Evolutionary conservation across 1,284 basidiomycete genomes (phyloP), one percentile per base, ranked within the genome.

Genomic region (Trichosporon ovoides): DNA sequence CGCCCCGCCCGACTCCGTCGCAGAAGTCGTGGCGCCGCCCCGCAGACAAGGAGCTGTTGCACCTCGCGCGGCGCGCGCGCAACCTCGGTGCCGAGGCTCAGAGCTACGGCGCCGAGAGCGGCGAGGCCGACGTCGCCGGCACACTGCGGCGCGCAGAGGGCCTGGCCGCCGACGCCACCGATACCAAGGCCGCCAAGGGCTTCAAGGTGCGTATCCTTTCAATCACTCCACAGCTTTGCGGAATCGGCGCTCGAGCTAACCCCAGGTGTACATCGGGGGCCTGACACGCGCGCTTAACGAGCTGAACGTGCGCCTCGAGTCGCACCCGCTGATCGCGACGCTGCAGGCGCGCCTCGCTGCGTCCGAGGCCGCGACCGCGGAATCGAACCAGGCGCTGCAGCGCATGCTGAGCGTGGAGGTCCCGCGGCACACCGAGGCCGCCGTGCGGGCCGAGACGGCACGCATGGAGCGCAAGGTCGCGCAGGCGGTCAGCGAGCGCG

Each of bases 1-100:
- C 43, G 13, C 43, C 24, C 10, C 38, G 52, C 19, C 20, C 51
- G 7, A 28, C 35, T 4, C 28, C 28, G 5, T 4, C 28, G 14
- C 51, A 52, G 20, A 36, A 28, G 22, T 36, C 35, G 20, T 36
- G 51, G 51, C 40, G 35, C 20, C 40, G 24, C 46, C 36, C 28
- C 4, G 43, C 55, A n/a, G 69, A 73, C n/a, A 52, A 46, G 35
- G 66, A 70, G 37, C 54, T 68, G 13, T 24, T 72, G 35, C 60
- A 61, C 3, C 49, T 73, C 10, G 70, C 73, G 19, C 66, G 67
- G 24, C 52, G 71, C 2, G 71, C 73, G 1, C 66, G 62, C 38
- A 57, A 43, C 1, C 13, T 73, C 16, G 55, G 50, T 1, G 61
- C 62, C 16, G 72, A 72, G 36, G 57, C 67, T 1, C 61, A 59